phyloP scores from a whole-genome alignment of 352 stramenopile genomes.

The Globisporangium carolinianum region DNA sequence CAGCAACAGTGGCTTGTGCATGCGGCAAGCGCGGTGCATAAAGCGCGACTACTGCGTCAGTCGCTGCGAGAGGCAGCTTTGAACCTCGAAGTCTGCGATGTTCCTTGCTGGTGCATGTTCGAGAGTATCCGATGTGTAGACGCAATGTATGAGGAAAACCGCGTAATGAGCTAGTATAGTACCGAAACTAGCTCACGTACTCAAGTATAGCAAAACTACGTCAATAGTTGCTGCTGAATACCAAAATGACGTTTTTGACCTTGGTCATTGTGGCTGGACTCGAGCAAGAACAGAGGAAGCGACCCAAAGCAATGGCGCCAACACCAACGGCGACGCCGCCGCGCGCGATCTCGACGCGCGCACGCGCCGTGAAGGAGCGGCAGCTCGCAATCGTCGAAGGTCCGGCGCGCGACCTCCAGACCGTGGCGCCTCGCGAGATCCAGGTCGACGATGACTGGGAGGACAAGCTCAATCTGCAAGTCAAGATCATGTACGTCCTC shows the following conservation, averaged over 20 bases:
- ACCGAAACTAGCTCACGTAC: no score
- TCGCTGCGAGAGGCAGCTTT: no score
- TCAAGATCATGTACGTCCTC: slow-evolving; percentile 71
- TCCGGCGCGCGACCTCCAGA: slow-evolving; percentile 29
- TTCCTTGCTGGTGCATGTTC: no score
- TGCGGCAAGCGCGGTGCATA: no score
- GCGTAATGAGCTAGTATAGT: no score
- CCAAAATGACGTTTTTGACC: not conserved
- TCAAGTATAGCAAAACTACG: no score
- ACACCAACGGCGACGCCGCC: not conserved
- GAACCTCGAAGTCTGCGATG: no score
- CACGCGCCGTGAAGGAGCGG: slow-evolving; percentile 61
- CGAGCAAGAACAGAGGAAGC: not conserved
- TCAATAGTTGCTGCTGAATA: not conserved
- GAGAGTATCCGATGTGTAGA: no score
- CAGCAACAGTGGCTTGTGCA: no score
- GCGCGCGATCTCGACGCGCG: slow-evolving; percentile 16
- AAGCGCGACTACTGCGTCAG: no score
- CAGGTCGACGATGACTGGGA: slow-evolving; percentile 78
- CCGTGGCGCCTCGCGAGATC: slow-evolving; percentile 40
- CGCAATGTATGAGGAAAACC: no score
- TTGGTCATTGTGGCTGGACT: not conserved
- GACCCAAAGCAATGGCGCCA: slow-evolving; percentile 10
- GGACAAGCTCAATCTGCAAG: slow-evolving; percentile 66
- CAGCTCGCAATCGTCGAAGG: slow-evolving; percentile 60